Evolutionary conservation across 2,329 filamentous ascomycete species (phyloP), one percentile per base, ranked within the genome.

Genomic region (Phialophora expanda): DNA sequence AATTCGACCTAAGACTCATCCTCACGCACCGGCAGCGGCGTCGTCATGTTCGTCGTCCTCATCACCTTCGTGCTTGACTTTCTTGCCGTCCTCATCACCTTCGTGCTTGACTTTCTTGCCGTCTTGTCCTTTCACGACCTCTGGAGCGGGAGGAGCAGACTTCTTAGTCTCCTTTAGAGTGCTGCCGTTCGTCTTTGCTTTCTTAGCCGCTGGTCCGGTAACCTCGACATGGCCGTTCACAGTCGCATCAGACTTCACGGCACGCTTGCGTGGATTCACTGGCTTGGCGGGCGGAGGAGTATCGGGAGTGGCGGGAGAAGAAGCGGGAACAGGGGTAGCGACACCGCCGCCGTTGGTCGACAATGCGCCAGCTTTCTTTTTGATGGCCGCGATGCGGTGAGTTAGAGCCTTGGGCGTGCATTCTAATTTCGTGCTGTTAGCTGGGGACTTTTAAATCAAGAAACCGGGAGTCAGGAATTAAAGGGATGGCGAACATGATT

Each of bases 321-420:
- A 17, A 2, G 38, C 38, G 3, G 17, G 9, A 24, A 6, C 28
- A 59, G 46, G 6, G 8, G 28, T 11, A 1, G 28, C 20, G 12
- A 9, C 7, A 32, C 8, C 9, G 32, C 8, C 7, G 4, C 20
- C 20, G 14, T 2, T 30, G 4, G n/a, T 1, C 3, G 20, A 1
- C 8, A 57, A 12, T 2, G 6, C 12, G 12, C 30, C 53, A 0
- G 32, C 22, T 57, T 46, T 57, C 55, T 69, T 62, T 50, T 59
- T 56, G 26, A 69, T 26, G 1, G 41, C 48, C 0, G 59, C 4
- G 5, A 69, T 26, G 20, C 61, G 58, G 41, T 69, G 66, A n/a
- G 44, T 56, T 0, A 69, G 34, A 1, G 66, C 66, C 38, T 64
- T 69, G 26, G 64, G 60, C 12, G 64, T 69, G 56, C 66, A 69